Base-by-base conservation (phyloP, 106 monocot species). In the Apostasia shenzhenica region DNA sequence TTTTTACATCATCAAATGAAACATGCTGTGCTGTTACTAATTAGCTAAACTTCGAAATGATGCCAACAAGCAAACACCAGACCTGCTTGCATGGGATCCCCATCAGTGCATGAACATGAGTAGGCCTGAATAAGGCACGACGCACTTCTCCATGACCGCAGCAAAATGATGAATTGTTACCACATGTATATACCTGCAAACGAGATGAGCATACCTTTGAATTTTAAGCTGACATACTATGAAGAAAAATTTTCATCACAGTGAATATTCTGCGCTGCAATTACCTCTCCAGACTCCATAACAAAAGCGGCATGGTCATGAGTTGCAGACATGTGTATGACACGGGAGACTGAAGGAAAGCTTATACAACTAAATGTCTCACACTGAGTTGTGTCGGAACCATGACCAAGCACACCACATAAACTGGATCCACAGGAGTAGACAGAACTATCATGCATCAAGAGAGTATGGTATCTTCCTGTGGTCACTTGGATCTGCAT, bases 381-480 rank as follows among this genome's bases (percentile, higher is more conserved):
- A 80, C 89, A 92, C 59, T 92, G 97, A 43, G 81, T 97, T 73
- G 81, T 89, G 67, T 90, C 85, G 75, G 74, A 86, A 72, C 97
- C 97, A 87, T 97, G 92, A 73, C 97, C 92, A 76, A 97, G 89
- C 65, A 97, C 97, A 41, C 97, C 97, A 81, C 97, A 97, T 73
- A 92, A 83, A 73, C 92, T 97, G 39, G 97, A 97, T 61, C 97
- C 97, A 79, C 97, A 97, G 5, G 97, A 97, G 75, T 97, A 97
- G 39, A 87, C 87, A 26, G 73, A 89, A 2, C 89, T 87, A 48
- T 83, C 85, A 72, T 83, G 86, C 53, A 92, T 75, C 70, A 97
- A 69, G 48, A 97, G 82, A 1, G 97, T 92, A 63, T 97, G 97
- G 55, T 97, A 92, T 76, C 92, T 81, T 74, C 97, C 97, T 48